These are phyloP conservation scores for Zygosaccharomyces rouxii DNA, from an alignment of 805 yeast genomes.

Conservation along the genomic window DNA sequence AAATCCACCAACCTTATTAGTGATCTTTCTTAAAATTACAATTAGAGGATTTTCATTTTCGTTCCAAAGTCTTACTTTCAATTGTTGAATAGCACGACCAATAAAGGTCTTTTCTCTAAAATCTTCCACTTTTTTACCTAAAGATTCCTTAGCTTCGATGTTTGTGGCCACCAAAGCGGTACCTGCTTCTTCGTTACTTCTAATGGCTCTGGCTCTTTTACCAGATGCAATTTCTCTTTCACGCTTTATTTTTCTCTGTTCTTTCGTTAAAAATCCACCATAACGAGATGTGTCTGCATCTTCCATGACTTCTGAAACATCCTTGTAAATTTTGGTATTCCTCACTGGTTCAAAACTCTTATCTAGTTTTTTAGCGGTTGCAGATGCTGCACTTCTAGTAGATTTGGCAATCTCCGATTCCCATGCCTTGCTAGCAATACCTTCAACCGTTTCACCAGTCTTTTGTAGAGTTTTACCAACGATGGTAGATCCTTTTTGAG, in stretches of 20 bases:
- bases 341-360: slow-evolving; percentile 89
- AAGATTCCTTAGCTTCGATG: slow-evolving; percentile 63
- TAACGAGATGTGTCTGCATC: slow-evolving; percentile 86
- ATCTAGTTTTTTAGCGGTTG: slow-evolving; percentile 81
- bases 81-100: slow-evolving; percentile 57
- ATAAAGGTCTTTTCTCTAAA: slow-evolving; percentile 63
- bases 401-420: slow-evolving; percentile 88
- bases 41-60: slow-evolving; percentile 92
- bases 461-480: slow-evolving; percentile 70
- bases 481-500: slow-evolving; percentile 68
- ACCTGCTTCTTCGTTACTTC: slow-evolving; percentile 79
- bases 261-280: slow-evolving; percentile 89
- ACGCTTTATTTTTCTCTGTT: slow-evolving; percentile 70
- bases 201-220: slow-evolving; percentile 59
- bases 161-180: slow-evolving; percentile 77
- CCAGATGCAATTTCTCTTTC: slow-evolving; percentile 58
- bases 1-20: slow-evolving; percentile 77
- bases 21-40: slow-evolving; percentile 69
- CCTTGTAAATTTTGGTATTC: slow-evolving; percentile 83
- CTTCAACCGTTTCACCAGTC: slow-evolving; percentile 93
- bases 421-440: slow-evolving; percentile 89
- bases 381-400: slow-evolving; percentile 78
- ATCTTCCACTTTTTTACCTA: slow-evolving; percentile 61
- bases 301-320: slow-evolving; percentile 80
- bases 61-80: slow-evolving; percentile 72